A percentile compares a stretch with the other conserved stretches of the same genome.
These are phyloP conservation scores for Sarocladiaceae sp. DNA, from an alignment of 2,329 filamentous ascomycete species.

Conservation along the genomic window DNA sequence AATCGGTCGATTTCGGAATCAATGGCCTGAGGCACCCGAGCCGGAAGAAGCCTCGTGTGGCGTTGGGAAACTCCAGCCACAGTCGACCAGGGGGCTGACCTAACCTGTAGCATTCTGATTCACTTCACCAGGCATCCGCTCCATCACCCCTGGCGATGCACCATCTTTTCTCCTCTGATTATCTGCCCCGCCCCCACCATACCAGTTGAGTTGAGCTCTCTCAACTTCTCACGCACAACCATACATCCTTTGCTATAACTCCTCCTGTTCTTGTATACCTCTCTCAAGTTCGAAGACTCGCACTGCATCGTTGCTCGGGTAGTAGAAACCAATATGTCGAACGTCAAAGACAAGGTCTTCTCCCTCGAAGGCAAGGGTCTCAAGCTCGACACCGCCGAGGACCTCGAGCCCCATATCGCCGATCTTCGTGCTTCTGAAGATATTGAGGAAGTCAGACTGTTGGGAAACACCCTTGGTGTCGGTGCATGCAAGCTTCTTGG, in stretches of 20 bases:
- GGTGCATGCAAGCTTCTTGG: constrained; percentile 81
- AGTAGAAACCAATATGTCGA: background rate
- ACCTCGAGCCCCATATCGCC: constrained; percentile 79
- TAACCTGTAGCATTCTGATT: background rate
- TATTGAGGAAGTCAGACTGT: constrained; percentile 77
- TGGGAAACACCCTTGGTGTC: constrained; percentile 89
- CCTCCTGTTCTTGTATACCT: constrained; percentile 9
- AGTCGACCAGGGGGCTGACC: background rate
- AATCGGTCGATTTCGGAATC: background rate
- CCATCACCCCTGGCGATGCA: constrained; percentile 4
- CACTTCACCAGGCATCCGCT: background rate
- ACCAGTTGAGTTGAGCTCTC: constrained; percentile 1
- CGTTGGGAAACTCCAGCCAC: background rate
- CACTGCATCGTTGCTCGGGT: constrained; percentile 10
- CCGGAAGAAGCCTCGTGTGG: background rate
- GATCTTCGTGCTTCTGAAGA: constrained; percentile 64
- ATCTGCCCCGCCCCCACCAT: constrained; percentile 25
- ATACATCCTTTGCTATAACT: constrained; percentile 1
- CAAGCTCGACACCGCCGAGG: constrained; percentile 83
- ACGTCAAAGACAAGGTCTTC: constrained; percentile 56
- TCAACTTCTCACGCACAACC: background rate
- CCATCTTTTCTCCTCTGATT: constrained; percentile 2
- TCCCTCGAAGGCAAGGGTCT: constrained; percentile 87
- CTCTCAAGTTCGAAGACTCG: too few relatives aligned
- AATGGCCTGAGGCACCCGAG: constrained; percentile 29